These are phyloP conservation scores for Umbelopsis vinacea DNA, from an alignment of 192 early-diverging fungal genomes.

Conservation along the genomic window DNA sequence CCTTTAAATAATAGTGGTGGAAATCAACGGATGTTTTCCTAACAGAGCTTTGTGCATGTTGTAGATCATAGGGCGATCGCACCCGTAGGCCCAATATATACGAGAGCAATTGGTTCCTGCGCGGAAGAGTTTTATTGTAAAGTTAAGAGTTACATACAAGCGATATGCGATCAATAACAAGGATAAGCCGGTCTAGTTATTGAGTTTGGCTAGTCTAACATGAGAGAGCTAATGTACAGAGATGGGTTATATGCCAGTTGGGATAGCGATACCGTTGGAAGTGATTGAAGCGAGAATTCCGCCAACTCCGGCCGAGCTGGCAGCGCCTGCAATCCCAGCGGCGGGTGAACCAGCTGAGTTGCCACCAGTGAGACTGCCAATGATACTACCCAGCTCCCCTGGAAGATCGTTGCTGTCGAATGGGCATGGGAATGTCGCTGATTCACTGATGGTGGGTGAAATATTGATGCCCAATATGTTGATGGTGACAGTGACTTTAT, in stretches of 20 bases:
- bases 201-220: constrained; percentile 1
- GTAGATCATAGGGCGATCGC: too few relatives aligned
- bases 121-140: too few relatives aligned
- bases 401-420: constrained; percentile 17
- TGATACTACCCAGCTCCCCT: not conserved
- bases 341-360: not conserved
- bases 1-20: too few relatives aligned
- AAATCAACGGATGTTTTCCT: too few relatives aligned
- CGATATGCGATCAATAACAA: too few relatives aligned
- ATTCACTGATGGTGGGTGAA: constrained; percentile 27
- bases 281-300: not conserved
- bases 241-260: not conserved
- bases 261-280: not conserved
- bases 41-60: too few relatives aligned
- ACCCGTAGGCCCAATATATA: too few relatives aligned
- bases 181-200: too few relatives aligned
- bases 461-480: constrained; percentile 34
- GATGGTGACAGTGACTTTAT: constrained; percentile 26
- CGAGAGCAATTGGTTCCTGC: too few relatives aligned
- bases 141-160: too few relatives aligned
- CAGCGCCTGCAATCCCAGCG: not conserved
- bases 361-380: not conserved
- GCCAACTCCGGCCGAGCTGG: not conserved
- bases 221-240: not conserved
- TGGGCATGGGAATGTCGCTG: constrained; percentile 29